Conservation (phyloP, 306 rosid species). For the Casuarina glauca region DNA sequence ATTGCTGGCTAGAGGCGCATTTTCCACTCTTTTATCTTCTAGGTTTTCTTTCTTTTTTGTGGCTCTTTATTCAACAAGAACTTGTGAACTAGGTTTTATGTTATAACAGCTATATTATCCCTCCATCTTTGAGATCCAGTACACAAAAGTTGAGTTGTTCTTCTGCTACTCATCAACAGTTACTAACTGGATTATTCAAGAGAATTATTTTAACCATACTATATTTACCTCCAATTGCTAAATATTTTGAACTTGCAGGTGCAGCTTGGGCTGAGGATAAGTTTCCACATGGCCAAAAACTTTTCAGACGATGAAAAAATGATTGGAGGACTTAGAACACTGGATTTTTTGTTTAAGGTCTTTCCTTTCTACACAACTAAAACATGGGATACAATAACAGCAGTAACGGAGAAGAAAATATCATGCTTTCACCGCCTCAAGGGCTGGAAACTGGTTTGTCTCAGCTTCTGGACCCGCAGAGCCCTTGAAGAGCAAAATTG, state of each 20-base stretch:
- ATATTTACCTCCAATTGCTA: background rate
- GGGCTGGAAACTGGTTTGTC: conserved; percentile 47
- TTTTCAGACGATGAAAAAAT: background rate
- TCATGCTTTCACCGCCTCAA: conserved; percentile 40
- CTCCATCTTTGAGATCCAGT: no score
- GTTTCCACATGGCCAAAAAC: background rate
- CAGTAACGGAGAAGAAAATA: background rate
- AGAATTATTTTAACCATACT: no score
- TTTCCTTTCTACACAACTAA: background rate
- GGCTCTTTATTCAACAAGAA: no score
- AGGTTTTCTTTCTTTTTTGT: no score
- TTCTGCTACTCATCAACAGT: no score
- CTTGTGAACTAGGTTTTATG: no score
- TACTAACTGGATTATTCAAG: no score
- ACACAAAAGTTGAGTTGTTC: no score
- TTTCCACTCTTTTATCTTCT: no score
- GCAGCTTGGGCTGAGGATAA: background rate
- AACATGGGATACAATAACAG: conserved; percentile 5
- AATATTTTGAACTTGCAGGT: background rate
- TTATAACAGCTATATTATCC: no score
- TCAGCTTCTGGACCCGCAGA: conserved; percentile 49
- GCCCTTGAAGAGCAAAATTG: conserved; percentile 78
- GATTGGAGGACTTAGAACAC: background rate
- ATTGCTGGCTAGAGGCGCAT: no score
- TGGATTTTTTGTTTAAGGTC: background rate